Percentiles rank a stretch among this genome's conserved stretches.
Evolutionary conservation across 352 stramenopile species (phyloP).

Genomic region (Phytophthora litchii): DNA sequence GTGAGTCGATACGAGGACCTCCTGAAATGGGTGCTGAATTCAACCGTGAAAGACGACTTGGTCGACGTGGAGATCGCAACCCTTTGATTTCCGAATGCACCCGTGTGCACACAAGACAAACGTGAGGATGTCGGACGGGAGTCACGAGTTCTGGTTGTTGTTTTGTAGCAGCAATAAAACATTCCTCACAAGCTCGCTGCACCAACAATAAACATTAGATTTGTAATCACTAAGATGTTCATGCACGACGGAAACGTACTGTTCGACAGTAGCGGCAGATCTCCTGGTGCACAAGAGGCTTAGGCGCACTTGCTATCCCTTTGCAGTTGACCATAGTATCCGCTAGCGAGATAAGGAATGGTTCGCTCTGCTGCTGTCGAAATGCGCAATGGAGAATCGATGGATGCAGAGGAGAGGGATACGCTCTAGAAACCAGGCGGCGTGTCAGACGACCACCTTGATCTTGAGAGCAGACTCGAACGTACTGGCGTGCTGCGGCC

Average conservation of each 20-base stretch:
- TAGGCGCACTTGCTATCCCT: conserved; percentile 2
- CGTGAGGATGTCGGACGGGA: conserved; percentile 19
- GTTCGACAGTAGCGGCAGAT: conserved; percentile 39
- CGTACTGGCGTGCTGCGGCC: conserved; percentile 17
- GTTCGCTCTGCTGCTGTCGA: conserved; percentile 9
- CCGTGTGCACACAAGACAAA: conserved; percentile 29
- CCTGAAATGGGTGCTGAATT: conserved; percentile 22
- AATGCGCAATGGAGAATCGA: conserved; percentile 16
- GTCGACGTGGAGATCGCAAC: conserved; percentile 10
- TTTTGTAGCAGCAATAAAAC: conserved; percentile 16
- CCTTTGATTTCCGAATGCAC: conserved; percentile 16
- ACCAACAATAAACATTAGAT: conserved; percentile 11
- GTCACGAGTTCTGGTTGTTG: conserved; percentile 2
- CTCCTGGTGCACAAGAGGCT: conserved; percentile 18
- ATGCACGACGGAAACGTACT: conserved; percentile 9
- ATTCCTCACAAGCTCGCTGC: conserved; percentile 35
- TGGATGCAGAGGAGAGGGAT: conserved; percentile 24
- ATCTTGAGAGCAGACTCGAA: conserved; percentile 23
- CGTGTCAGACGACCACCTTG: conserved; percentile 22
- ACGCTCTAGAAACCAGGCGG: conserved; percentile 28
- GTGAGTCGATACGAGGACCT: conserved; percentile 16
- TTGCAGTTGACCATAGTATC: conserved; percentile 36
- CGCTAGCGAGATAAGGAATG: conserved; percentile 2
- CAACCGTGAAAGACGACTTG: conserved; percentile 14
- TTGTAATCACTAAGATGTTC: not conserved